phyloP scores from a whole-genome alignment of 495 filamentous ascomycete species.

The Aspergillus ellipticus region DNA sequence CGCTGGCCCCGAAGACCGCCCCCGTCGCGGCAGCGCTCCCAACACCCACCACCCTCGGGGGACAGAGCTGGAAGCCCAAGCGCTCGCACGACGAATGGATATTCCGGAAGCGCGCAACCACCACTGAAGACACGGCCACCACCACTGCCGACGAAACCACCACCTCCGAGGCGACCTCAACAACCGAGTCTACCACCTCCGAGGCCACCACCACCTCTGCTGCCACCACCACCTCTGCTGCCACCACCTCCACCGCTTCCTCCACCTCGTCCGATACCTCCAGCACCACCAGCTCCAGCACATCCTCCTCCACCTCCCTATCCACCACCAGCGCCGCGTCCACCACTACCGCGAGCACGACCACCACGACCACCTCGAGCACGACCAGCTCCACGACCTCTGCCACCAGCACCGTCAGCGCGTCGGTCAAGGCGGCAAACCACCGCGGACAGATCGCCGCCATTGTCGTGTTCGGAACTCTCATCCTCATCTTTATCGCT shows the following conservation, averaged over 20 bases:
- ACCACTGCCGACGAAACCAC: slow-evolving; percentile 1
- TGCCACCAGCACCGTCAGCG: slow-evolving; percentile 11
- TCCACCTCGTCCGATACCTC: slow-evolving; percentile 5
- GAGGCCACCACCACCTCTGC: background rate
- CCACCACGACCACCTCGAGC: slow-evolving; percentile 1
- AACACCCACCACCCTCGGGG: background rate
- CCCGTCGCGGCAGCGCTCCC: background rate
- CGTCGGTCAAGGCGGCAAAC: slow-evolving; percentile 13
- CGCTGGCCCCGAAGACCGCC: background rate
- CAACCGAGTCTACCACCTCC: background rate
- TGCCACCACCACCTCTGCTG: slow-evolving; percentile 3
- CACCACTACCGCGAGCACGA: slow-evolving; percentile 12
- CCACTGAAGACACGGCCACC: background rate
- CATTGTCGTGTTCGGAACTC: slow-evolving; percentile 8
- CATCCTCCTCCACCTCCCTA: slow-evolving; percentile 8
- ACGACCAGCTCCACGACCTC: slow-evolving; percentile 11
- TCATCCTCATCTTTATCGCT: slow-evolving; percentile 17
- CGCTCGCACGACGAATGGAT: background rate
- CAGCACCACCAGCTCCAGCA: background rate
- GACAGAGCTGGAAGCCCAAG: background rate
- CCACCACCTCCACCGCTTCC: slow-evolving; percentile 2
- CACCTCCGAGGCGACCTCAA: background rate
- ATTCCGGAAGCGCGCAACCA: slow-evolving; percentile 1
- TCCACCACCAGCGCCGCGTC: background rate
- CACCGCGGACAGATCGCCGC: slow-evolving; percentile 16